Conservation (phyloP, 164 flowering plant species). For the Stephania cephalantha region DNA sequence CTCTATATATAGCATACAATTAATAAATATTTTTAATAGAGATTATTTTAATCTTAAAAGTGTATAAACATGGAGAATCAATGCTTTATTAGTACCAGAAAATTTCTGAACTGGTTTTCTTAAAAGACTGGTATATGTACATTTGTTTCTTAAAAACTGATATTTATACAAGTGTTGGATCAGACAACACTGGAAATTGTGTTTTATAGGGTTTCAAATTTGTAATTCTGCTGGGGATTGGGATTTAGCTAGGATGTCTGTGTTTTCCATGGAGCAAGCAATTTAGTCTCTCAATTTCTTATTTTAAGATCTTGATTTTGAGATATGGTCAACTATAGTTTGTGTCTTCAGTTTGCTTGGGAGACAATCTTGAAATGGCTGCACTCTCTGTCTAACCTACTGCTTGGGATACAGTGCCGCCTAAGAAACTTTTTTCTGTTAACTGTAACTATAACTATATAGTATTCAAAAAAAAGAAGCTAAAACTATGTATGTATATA, state of each 20-base stretch:
- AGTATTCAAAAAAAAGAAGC: too few species aligned
- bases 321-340: constrained; percentile 6
- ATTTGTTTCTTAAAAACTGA: background rate
- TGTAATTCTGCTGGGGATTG: constrained; percentile 9
- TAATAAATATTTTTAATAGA: too few species aligned
- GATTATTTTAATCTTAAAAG: too few species aligned
- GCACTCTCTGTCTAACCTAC: constrained; percentile 18
- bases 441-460: too few species aligned
- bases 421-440: background rate
- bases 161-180: background rate
- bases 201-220: background rate
- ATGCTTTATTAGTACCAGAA: background rate
- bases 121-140: background rate
- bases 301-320: background rate
- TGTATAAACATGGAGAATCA: too few species aligned
- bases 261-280: constrained; percentile 11
- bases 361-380: constrained; percentile 24
- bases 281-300: constrained; percentile 6
- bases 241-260: constrained; percentile 13
- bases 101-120: background rate
- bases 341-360: constrained; percentile 14
- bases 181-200: constrained; percentile 6
- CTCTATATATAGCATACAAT: too few species aligned
- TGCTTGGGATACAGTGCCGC: constrained; percentile 12
- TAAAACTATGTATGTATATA: too few species aligned